These are phyloP conservation scores for Didymella exigua DNA, from an alignment of 2,329 filamentous ascomycete genomes.

Conservation along the genomic window DNA sequence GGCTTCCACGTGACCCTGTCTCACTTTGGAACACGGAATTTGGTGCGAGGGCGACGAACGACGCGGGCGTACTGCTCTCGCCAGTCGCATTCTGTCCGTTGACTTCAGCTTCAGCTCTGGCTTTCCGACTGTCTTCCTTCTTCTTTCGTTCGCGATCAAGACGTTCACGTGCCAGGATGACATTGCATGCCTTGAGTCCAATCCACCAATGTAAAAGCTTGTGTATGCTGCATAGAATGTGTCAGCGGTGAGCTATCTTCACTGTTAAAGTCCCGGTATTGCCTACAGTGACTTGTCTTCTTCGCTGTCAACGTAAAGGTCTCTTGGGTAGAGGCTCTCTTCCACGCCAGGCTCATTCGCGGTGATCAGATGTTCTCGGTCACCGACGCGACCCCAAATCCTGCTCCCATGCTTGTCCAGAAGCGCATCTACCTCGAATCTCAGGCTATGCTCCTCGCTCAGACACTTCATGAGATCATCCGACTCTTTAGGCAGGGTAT, in stretches of 20 bases:
- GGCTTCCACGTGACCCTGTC: conserved; percentile 33
- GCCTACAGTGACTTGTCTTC: conserved; percentile 41
- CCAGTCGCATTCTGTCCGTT: conserved; percentile 23
- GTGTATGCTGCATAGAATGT: conserved; percentile 32
- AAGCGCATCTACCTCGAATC: conserved; percentile 37
- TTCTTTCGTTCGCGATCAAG: conserved; percentile 44
- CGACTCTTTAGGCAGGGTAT: conserved; percentile 41
- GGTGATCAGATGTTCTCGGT: conserved; percentile 41
- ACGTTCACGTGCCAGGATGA: conserved; percentile 44
- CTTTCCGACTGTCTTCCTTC: conserved; percentile 41
- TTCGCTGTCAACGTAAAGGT: conserved; percentile 42
- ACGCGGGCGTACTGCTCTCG: conserved; percentile 30
- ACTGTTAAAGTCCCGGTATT: background rate
- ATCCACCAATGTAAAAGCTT: conserved; percentile 47
- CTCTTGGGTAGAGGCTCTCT: conserved; percentile 38
- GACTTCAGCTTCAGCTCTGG: conserved; percentile 35
- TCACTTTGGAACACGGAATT: conserved; percentile 36
- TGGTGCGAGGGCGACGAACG: conserved; percentile 39
- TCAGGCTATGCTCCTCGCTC: conserved; percentile 37
- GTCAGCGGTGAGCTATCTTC: background rate
- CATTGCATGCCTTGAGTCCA: conserved; percentile 46
- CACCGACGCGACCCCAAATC: conserved; percentile 40
- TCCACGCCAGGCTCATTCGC: conserved; percentile 43
- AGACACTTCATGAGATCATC: conserved; percentile 40
- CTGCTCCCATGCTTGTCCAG: conserved; percentile 41